These are phyloP conservation scores for Lasiosphaeria miniovina DNA, from an alignment of 495 filamentous ascomycete species.

Conservation along the genomic window DNA sequence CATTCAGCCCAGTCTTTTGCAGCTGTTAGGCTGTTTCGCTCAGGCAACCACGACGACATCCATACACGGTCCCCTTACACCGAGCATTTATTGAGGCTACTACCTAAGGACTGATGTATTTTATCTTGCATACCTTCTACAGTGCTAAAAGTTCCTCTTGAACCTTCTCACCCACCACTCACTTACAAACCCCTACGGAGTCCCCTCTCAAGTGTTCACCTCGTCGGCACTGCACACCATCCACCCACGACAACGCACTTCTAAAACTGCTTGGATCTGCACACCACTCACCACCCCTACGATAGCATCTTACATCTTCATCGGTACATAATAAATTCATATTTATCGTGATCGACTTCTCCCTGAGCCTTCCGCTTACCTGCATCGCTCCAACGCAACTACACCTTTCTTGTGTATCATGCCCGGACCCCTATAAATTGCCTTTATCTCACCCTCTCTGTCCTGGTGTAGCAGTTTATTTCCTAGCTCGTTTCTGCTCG, in stretches of 20 bases:
- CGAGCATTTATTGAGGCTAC: too few relatives aligned
- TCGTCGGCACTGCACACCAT: not conserved
- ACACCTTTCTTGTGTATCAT: not conserved
- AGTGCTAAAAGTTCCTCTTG: too few relatives aligned
- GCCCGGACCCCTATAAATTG: not conserved
- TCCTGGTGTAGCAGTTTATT: not conserved
- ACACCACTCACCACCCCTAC: not conserved
- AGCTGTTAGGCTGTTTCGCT: too few relatives aligned
- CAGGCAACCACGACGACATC: too few relatives aligned
- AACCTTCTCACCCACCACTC: too few relatives aligned
- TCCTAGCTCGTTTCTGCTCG: too few relatives aligned
- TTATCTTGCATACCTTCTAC: too few relatives aligned
- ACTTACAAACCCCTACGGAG: too few relatives aligned
- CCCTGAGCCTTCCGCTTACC: constrained; percentile 1
- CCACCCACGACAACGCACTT: not conserved
- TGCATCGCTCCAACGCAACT: not conserved
- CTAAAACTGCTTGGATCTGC: not conserved
- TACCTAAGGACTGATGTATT: too few relatives aligned
- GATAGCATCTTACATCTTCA: not conserved
- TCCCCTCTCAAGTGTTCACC: not conserved
- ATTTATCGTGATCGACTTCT: not conserved
- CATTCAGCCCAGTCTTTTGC: too few relatives aligned
- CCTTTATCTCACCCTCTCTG: not conserved
- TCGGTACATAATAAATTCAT: not conserved
- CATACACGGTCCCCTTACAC: too few relatives aligned